Base-by-base conservation (phyloP, 371 early-diverging fungal species). In the Saksenaea oblongispora region DNA sequence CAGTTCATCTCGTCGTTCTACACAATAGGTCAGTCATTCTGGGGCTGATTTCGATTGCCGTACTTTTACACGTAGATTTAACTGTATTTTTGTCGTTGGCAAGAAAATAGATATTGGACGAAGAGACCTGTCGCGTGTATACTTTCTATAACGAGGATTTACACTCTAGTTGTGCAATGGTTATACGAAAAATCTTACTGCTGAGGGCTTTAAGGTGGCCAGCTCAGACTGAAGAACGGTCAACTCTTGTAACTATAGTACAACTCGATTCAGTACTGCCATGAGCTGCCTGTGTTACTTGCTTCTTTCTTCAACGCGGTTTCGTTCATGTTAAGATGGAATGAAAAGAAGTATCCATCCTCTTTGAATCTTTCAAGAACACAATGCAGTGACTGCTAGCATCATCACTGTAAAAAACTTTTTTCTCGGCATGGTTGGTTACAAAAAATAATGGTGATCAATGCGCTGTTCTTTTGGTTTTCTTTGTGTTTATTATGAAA, bases 21-120 rank as follows among this genome's bases (percentile, higher is more conserved):
- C 7, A 22, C 11, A 13, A 36, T 36, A 36, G 36, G 36, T 13
- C 13, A 36, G 5, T 36, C 13, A 5, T 36, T 39, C 11, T 39
- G 11, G 2, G 39, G 10, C 3, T 39, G 15, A 39, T 39, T 39
- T n/a, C 39, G 1, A 41, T 5, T 10, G 11, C 14, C 39, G 54
- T 64, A 64, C 65, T 58, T 26, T 64, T 64, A 24, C 39, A 18
- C 17, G 53, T 36, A 10, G 65, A 58, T 35, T 47, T 51, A 18
- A 64, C 59, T 3, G 58, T 55, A 28, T 64, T 64, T 36, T 64
- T 58, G 27, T 59, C 65, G 17, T 34, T 26, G 8, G 65, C 65
- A 18, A 64, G 59, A 37, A 64, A 64, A 31, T 58, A 64, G 5
- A 64, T 18, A 34, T 64, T 64, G 31, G 57, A 56, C 7, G 65